Evolutionary conservation across 257 asterid genomes (phyloP), one percentile per base, ranked within the genome.

Genomic region (Vinca minor): DNA sequence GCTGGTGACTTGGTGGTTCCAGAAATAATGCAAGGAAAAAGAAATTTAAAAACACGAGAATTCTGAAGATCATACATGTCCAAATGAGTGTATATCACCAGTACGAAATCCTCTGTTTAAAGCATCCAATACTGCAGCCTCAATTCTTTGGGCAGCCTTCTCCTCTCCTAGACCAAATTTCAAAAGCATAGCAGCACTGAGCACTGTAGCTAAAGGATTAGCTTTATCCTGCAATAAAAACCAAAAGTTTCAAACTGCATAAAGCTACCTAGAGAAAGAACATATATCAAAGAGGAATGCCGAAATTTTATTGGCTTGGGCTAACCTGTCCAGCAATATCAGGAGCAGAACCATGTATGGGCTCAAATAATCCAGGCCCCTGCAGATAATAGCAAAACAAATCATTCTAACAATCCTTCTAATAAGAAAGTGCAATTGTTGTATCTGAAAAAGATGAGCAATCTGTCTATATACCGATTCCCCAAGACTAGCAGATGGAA

Each of bases 281-380:
- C 34, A 7, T 4, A 10, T 52, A 56, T 11, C 61, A 29, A 14
- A 59, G 45, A 48, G 15, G 35, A n/a, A 64, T 12, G 4, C 64
- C 17, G 32, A 36, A 35, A 35, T 31, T 8, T 42, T 42, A n/a
- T n/a, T 18, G 8, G 34, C 17, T 34, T 7, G 29, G 20, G 73
- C 83, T 72, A 68, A 92, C 98, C 98, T 89, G 97, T 76, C 99
- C 97, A 48, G 97, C 99, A 31, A 93, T 89, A 80, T 93, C 99
- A 49, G 99, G 97, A 77, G 99, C 99, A 74, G 99, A 93, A 67
- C 99, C 99, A 38, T 93, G 99, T 73, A 93, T 93, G 5, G 99
- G 99, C 76, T 93, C 97, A 69, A 93, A 93, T 18, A 93, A 68
- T 65, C 99, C 99, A 60, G 99, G 99, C 69, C 99, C 99, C 98